Base-by-base conservation (phyloP, 78 protist species). In the Tieghemostelium lacteum region DNA sequence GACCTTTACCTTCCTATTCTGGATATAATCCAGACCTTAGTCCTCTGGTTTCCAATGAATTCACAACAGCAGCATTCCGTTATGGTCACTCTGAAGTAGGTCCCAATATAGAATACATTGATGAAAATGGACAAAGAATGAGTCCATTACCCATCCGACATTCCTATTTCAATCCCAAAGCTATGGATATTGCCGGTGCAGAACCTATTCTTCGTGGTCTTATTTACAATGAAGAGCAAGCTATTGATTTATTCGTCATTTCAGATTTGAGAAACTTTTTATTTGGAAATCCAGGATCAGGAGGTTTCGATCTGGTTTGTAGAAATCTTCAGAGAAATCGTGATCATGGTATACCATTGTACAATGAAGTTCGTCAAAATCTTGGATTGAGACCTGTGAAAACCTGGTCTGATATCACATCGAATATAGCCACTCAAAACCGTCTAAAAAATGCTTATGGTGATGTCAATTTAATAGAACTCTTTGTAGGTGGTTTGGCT, bases 1-100 rank as follows among this genome's bases (percentile, higher is more conserved):
- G 94, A 6, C 31, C 37, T 0, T 31, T 66, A n/a, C 87, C 87
- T 31, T 36, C 29, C 1, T 91, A 91, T 40, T 70, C 61, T 0
- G 94, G 94, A 2, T 91, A 91, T 7, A 60, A 91, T 52, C 28
- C 49, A 31, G 40, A 78, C 5, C 36, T 71, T 1, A 49, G 78
- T 76, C 54, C 85, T 1, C 61, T 42, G n/a, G 36, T 91, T 6
- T 67, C 86, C 20, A 71, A 71, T 39, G 94, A 80, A 29, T 91
- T 91, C 22, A 75, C 92, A 0, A 70, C 89, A 0, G 66, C 61
- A n/a, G 89, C 89, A 2, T 91, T 91, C 75, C 52, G 94, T 33
- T 91, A 69, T 69, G 94, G 94, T 60, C 88, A 77, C 74, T 60
- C 78, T 67, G 89, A 91, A 65, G 89, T 91, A 26, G 89, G 85